phyloP scores from a whole-genome alignment of 495 filamentous ascomycete species.

The Aspergillus diversus region DNA sequence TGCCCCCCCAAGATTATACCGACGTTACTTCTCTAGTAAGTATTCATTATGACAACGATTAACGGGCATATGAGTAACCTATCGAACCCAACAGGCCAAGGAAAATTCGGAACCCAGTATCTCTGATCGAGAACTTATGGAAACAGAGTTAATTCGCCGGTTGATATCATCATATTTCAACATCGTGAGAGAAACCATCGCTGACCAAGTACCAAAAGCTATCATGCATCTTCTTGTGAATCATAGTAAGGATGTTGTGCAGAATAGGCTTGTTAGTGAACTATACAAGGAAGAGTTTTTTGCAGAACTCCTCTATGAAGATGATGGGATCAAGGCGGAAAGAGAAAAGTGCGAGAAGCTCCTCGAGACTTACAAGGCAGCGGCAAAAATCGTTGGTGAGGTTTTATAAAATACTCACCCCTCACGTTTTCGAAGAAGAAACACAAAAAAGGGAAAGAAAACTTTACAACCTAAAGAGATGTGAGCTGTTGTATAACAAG shows the following conservation, averaged over 20 bases:
- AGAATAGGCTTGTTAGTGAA: slow-evolving; percentile 94
- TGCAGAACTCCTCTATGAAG: slow-evolving; percentile 92
- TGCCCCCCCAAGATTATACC: slow-evolving; percentile 42
- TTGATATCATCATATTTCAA: slow-evolving; percentile 98
- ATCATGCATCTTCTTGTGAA: slow-evolving; percentile 99
- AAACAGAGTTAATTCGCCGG: slow-evolving; percentile 94
- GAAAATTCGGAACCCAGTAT: slow-evolving; percentile 73
- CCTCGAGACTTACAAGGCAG: slow-evolving; percentile 91
- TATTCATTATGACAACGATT: slow-evolving; percentile 13
- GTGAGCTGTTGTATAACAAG: not conserved
- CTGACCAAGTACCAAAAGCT: slow-evolving; percentile 97
- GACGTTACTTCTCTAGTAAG: slow-evolving; percentile 65
- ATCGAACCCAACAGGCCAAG: slow-evolving; percentile 32
- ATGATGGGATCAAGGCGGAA: slow-evolving; percentile 95
- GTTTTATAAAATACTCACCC: slow-evolving; percentile 65
- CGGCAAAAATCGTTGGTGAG: slow-evolving; percentile 96
- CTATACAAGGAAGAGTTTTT: slow-evolving; percentile 95
- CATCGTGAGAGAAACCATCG: slow-evolving; percentile 95
- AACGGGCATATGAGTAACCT: not conserved
- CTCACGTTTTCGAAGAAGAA: too few species aligned
- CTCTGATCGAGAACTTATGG: slow-evolving; percentile 93
- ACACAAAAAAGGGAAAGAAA: not conserved
- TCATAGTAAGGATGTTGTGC: slow-evolving; percentile 95
- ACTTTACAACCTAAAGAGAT: not conserved
- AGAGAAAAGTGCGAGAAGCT: slow-evolving; percentile 97